Base-by-base conservation (phyloP, 345 rosid species). In the Stellera chamaejasme region DNA sequence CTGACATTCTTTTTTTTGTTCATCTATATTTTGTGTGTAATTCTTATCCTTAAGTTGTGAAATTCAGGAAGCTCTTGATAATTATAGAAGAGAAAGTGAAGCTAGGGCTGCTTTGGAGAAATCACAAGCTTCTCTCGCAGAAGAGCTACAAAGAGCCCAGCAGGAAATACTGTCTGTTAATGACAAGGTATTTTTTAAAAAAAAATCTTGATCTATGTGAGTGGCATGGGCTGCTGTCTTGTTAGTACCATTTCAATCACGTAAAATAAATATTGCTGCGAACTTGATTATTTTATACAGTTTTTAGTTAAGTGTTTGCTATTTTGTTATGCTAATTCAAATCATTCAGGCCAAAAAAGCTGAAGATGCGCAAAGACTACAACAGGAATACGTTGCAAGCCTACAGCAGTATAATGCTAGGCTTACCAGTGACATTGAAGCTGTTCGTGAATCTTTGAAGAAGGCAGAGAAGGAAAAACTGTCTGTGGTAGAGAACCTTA, bases 371-470 rank as follows among this genome's bases (percentile, higher is more conserved):
- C 78, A 79, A 76, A 93, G 83, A 69, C 82, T 84, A 59, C 56
- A 77, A 65, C 94, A 89, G 67, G 97, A 84, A 68, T 93, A 93
- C 69, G 83, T 89, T 69, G 69, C 78, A 27, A 87, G 83, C 69
- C 72, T 93, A 57, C 99, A 84, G 49, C 96, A 83, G 63, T 87
- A 84, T 68, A 93, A 82, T 60, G 76, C 77, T 62, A 89, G 83
- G 65, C 84, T 89, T 27, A 93, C 81, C 52, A 70, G 70, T 52
- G 92, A 93, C 41, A 72, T 84, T 52, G 83, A 82, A 62, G 52
- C 71, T 9, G 72, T 66, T 32, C 77, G 85, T 13, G 88, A 87
- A 43, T 76, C 82, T 43, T 75, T 79, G 25, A 78, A 69, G 60
- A 82, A 83, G 43, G 79, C 85, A 41, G 96, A 89, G 58, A 84